Evolutionary conservation across 306 rosid species (phyloP), one percentile per base, ranked within the genome.

Genomic region (Carpinus viminea): DNA sequence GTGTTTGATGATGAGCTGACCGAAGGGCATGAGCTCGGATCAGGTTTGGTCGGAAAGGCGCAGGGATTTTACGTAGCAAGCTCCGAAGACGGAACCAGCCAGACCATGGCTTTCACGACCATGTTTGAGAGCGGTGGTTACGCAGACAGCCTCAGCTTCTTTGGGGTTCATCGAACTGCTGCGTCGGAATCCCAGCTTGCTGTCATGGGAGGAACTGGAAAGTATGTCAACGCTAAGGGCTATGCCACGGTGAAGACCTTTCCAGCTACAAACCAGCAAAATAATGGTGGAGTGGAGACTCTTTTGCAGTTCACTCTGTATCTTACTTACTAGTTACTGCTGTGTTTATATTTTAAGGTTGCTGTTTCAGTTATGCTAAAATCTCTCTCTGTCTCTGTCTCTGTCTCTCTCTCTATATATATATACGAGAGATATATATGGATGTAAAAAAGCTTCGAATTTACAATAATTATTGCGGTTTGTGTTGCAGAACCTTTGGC

Each of bases 181-280:
- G 88, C 82, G 0, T 93, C 97, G 0, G 92, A 92, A 68, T 94
- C 98, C 5, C 89, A 92, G 21, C 77, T 94, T 12, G 97, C 97
- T 0, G 88, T 94, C 43, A 90, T 92, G 79, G 98, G 96, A 73
- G 97, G 98, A 12, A 94, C 93, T 0, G 98, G 97, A 12, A 92
- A 89, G 83, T 92, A 83, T 66, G 48, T 92, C 4, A 92, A 94
- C 73, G 93, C 97, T 12, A 59, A 76, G 73, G 98, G 96, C 0
- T 75, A 74, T 81, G 92, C 97, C 31, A 82, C 79, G 11, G 84
- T 92, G 4, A 94, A 92, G 87, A 84, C 91, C 0, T 81, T 76
- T 56, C 94, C 89, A 0, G 87, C 83, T 13, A 85, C 52, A 5
- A 60, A 41, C 45, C 92, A 89, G 80, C 92, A 81, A 3, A 83